Evolutionary conservation across 75 land plant species (phyloP).

Genomic region (Pinus taeda): DNA sequence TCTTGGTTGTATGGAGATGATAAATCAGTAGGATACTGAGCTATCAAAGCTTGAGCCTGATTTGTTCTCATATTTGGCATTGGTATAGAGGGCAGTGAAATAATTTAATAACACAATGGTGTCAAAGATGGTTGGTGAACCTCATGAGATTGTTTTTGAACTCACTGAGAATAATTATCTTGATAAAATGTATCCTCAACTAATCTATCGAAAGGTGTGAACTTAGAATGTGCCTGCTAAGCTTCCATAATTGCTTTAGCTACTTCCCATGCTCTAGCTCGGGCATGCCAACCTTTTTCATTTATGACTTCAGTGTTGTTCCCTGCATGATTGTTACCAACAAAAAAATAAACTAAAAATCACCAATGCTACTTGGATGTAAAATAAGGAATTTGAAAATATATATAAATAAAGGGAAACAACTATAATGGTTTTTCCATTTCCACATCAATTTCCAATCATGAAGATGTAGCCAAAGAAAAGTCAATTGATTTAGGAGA

Average conservation of each 20-base stretch:
- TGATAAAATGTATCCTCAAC: slow-evolving; percentile 29
- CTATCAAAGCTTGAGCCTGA: slow-evolving; percentile 17
- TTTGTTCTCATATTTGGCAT: not conserved
- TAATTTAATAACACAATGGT: slow-evolving; percentile 16
- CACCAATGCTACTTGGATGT: no score
- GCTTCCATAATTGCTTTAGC: slow-evolving; percentile 49
- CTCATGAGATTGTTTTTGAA: slow-evolving; percentile 22
- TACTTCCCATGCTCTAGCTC: slow-evolving; percentile 72
- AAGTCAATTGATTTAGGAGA: no score
- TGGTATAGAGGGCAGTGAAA: slow-evolving; percentile 3
- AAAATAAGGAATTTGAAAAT: no score
- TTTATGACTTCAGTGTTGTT: slow-evolving; percentile 19
- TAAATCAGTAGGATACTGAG: slow-evolving; percentile 15
- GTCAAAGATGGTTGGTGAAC: slow-evolving; percentile 20
- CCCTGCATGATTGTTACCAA: slow-evolving; percentile 14
- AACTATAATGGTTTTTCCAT: no score
- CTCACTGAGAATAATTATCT: slow-evolving; percentile 30
- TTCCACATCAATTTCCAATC: no score
- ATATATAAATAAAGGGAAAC: no score
- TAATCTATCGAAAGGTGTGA: slow-evolving; percentile 19
- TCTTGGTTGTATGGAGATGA: slow-evolving; percentile 27
- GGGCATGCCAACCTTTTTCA: slow-evolving; percentile 67
- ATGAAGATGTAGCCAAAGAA: no score
- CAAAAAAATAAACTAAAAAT: no score
- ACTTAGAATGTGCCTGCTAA: slow-evolving; percentile 33